Evolutionary conservation across 495 filamentous ascomycete species (phyloP).

Genomic region (Penicillium lividum): DNA sequence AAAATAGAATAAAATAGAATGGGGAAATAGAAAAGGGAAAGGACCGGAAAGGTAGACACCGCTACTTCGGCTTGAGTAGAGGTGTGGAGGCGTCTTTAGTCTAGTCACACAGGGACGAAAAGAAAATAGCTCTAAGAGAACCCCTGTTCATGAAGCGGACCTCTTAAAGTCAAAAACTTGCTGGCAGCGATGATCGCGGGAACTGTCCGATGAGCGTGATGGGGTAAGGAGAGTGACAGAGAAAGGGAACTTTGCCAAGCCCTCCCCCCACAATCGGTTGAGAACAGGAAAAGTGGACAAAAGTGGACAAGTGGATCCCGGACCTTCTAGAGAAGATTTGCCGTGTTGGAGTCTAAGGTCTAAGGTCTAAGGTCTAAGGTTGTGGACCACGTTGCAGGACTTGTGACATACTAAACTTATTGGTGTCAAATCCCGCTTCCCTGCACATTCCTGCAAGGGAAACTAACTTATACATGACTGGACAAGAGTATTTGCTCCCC

Average conservation of each 20-base stretch:
- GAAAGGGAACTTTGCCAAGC: conserved; percentile 15
- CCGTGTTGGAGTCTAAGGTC: background rate
- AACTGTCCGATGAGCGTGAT: conserved; percentile 2
- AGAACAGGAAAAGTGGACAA: background rate
- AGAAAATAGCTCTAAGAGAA: conserved; percentile 5
- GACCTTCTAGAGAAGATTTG: conserved; percentile 8
- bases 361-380: background rate
- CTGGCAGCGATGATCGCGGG: conserved; percentile 21
- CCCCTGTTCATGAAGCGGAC: conserved; percentile 13
- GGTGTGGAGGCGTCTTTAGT: conserved; percentile 2
- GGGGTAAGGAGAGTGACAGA: background rate
- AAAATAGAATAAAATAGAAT: background rate
- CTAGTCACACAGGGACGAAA: conserved; percentile 8
- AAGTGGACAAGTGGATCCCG: background rate
- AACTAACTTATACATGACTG: background rate
- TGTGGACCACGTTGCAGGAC: conserved; percentile 6
- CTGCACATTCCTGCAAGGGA: conserved; percentile 2
- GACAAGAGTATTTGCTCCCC: background rate
- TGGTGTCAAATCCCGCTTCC: conserved; percentile 1
- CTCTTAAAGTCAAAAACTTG: conserved; percentile 4
- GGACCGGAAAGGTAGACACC: conserved; percentile 10
- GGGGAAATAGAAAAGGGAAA: background rate
- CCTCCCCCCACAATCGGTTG: conserved; percentile 19
- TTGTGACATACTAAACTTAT: background rate
- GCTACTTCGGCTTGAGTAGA: conserved; percentile 8